Evolutionary conservation across 352 stramenopile genomes (phyloP), one percentile per base, ranked within the genome.

Genomic region (Phytophthora pisi): DNA sequence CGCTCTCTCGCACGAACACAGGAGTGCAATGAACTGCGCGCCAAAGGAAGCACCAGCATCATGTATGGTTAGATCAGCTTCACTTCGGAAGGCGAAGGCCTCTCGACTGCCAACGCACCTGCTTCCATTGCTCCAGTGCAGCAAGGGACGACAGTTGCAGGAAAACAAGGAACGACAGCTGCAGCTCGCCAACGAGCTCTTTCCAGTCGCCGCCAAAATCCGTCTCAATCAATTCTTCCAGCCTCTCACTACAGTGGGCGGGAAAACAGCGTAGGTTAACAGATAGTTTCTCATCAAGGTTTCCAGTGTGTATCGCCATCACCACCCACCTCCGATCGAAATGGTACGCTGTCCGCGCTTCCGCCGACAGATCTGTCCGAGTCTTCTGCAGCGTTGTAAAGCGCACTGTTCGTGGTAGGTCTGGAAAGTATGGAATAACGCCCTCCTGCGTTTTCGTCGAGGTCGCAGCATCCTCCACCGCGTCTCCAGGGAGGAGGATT

Each of bases 161-260:
- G 75, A 98, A 98, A 4, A 98, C 54, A 11, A 98, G 55, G 64
- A 98, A 98, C 4, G 91, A 83, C n/a, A 99, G 69, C 72, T 99
- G 93, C 59, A 98, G 65, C 78, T 99, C 95, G 26, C 91, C 96
- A 13, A 98, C 45, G 30, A 99, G 77, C 42, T 92, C 70, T 56
- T 90, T 52, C 88, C 89, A 98, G 45, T 77, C 64, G 0, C 68
- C 71, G 10, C 51, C 51, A 63, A 84, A 89, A 20, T 73, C 64
- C 3, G 23, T 56, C 8, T 61, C 49, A 23, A 89, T 72, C 34
- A 90, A 42, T 52, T 85, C 75, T 70, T 89, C 71, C 15, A 91
- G 61, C 52, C 82, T 78, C 20, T 74, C 64, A 59, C 84, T 89
- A 13, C 20, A 43, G 4, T 8, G 65, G 18, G 8, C 51, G 42